These are phyloP conservation scores for Fusarium mundagurra DNA, from an alignment of 2,329 filamentous ascomycete genomes.

Conservation along the genomic window DNA sequence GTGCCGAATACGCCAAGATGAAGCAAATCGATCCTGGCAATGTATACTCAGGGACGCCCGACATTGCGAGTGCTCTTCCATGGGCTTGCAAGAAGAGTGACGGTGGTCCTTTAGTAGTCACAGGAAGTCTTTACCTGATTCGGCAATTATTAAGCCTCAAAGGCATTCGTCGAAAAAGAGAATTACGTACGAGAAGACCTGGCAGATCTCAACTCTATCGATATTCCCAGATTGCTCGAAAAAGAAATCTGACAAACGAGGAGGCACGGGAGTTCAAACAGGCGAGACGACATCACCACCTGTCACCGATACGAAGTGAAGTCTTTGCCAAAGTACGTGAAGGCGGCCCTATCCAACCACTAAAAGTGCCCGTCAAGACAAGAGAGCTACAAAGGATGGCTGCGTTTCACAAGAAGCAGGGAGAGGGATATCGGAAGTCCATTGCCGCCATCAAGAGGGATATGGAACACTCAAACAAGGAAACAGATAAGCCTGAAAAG, in stretches of 20 bases:
- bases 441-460: slow-evolving; percentile 30
- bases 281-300: slow-evolving; percentile 46
- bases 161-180: slow-evolving; percentile 43
- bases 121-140: slow-evolving; percentile 54
- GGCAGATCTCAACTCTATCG: slow-evolving; percentile 48
- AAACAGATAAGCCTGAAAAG: neutral
- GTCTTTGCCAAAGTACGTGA: slow-evolving; percentile 32
- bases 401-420: slow-evolving; percentile 46
- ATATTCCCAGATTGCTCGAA: slow-evolving; percentile 44
- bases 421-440: slow-evolving; percentile 43
- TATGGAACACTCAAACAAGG: neutral
- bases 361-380: slow-evolving; percentile 33
- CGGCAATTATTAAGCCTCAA: slow-evolving; percentile 48
- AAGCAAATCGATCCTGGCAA: slow-evolving; percentile 42
- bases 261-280: slow-evolving; percentile 49
- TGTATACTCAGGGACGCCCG: slow-evolving; percentile 46
- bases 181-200: slow-evolving; percentile 46
- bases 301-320: slow-evolving; percentile 44
- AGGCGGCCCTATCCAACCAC: slow-evolving; percentile 27
- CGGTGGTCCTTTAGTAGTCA: slow-evolving; percentile 50
- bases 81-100: slow-evolving; percentile 50
- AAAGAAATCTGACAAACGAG: slow-evolving; percentile 46
- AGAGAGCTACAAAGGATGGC: slow-evolving; percentile 43
- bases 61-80: slow-evolving; percentile 44
- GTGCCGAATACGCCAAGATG: slow-evolving; percentile 42